Evolutionary conservation across 441 rosid species (phyloP).

Genomic region (Brassica balearica): DNA sequence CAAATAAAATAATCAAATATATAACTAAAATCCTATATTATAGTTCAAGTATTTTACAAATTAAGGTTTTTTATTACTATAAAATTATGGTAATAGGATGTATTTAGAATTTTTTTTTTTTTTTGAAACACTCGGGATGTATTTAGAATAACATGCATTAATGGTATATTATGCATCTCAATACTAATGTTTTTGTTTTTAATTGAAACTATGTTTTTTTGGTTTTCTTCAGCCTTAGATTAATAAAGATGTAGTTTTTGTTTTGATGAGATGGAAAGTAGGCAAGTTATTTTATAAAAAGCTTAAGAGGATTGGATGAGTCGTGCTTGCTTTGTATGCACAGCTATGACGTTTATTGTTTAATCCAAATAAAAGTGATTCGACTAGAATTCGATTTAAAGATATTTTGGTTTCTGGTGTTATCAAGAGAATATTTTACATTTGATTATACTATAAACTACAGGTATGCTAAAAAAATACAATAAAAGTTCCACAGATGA

Average conservation of each 20-base stretch:
- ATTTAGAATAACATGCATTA: too few relatives aligned
- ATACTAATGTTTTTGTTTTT: too few relatives aligned
- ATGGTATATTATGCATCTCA: too few relatives aligned
- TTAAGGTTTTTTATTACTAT: too few relatives aligned
- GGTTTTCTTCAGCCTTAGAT: neutral
- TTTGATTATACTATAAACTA: constrained; percentile 2
- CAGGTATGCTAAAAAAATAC: neutral
- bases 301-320: neutral
- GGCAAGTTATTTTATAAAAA: neutral
- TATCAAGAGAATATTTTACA: neutral
- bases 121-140: too few relatives aligned
- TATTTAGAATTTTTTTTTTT: too few relatives aligned
- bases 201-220: too few relatives aligned
- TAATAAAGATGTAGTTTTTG: neutral
- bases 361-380: neutral
- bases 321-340: neutral
- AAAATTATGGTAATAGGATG: too few relatives aligned
- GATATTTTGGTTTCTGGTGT: constrained; percentile 4
- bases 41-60: too few relatives aligned
- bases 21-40: too few relatives aligned
- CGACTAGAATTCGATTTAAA: neutral
- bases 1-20: too few relatives aligned
- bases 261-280: constrained; percentile 1
- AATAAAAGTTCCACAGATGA: neutral
- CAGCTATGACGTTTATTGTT: constrained; percentile 8